Evolutionary conservation across 1,139 yeast genomes (phyloP), one percentile per base, ranked within the genome.

Genomic region (Lodderomyces margitis): DNA sequence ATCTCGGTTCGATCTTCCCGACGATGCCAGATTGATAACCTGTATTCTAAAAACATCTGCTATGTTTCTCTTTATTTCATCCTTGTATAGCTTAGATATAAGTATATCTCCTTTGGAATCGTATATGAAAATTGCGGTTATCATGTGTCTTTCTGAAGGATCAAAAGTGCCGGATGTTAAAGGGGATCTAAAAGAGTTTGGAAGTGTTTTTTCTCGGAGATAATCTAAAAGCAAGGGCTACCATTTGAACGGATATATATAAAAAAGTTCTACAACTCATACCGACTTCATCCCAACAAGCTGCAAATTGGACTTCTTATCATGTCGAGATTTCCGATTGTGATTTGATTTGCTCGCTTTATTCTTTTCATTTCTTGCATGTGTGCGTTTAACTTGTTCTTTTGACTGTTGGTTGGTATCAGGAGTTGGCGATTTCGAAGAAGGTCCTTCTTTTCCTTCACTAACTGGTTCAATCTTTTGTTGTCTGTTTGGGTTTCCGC

Each of bases 41-140:
- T 92, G 96, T 47, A 91, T 84, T 27, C 96, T 77, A 58, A 92
- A 92, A 35, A 89, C 88, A 52, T 91, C 98, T n/a, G 94, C 75
- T 31, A 91, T 81, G 42, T 84, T 84, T 16, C 74, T 53, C 47
- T 58, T 70, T 42, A 87, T 74, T 0, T 87, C 87, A 44, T 82
- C 87, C 42, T 83, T 74, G 61, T 83, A 84, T 36, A 87, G 60
- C 47, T 87, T 79, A 23, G 94, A 83, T 41, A 91, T 80, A 39
- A 92, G 69, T n/a, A 88, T 81, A 57, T 91, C 97, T 8, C 97
- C 98, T 47, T 84, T 80, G 44, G 76, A 74, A 53, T 86, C 88
- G 66, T 77, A 87, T 19, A 92, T 70, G 53, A 91, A 81, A 17
- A 91, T 60, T 0, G 91, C 96, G 36, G 87, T 78, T 47, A 88